phyloP scores from a whole-genome alignment of 495 filamentous ascomycete genomes.

The Baudoinia panamericana region DNA sequence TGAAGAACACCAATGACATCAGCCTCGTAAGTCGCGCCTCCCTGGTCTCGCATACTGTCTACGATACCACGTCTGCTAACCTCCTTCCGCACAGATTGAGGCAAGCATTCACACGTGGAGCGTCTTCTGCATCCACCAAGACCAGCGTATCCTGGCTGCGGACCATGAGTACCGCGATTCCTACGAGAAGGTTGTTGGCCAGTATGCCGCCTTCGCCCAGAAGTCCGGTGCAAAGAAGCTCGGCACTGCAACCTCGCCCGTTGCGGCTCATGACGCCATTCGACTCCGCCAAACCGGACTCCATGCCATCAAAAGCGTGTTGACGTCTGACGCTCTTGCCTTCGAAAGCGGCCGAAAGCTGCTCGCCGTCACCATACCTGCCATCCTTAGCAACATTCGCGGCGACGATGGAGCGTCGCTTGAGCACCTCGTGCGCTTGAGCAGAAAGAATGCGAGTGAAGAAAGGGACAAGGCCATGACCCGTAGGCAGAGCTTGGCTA shows the following conservation, averaged over 20 bases:
- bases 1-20: constrained; percentile 31
- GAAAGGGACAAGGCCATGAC: constrained; percentile 45
- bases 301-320: constrained; percentile 62
- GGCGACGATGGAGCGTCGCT: constrained; percentile 59
- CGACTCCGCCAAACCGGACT: constrained; percentile 73
- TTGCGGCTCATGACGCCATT: constrained; percentile 61
- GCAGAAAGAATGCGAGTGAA: constrained; percentile 46
- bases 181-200: constrained; percentile 63
- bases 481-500: constrained; percentile 64
- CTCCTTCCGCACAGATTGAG: too few species aligned
- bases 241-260: constrained; percentile 18
- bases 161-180: constrained; percentile 73
- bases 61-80: constrained; percentile 77
- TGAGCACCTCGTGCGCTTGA: constrained; percentile 46
- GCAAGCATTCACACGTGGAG: constrained; percentile 72
- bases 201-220: constrained; percentile 65
- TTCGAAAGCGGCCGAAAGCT: constrained; percentile 62
- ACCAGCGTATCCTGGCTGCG: constrained; percentile 59
- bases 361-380: constrained; percentile 54
- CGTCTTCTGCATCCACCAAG: constrained; percentile 69
- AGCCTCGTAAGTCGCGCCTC: too few species aligned
- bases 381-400: constrained; percentile 74
- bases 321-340: constrained; percentile 62
- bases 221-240: constrained; percentile 31
- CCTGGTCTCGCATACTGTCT: too few species aligned